phyloP scores from a whole-genome alignment of 1,284 basidiomycete species.

The Lentinus polychrous region DNA sequence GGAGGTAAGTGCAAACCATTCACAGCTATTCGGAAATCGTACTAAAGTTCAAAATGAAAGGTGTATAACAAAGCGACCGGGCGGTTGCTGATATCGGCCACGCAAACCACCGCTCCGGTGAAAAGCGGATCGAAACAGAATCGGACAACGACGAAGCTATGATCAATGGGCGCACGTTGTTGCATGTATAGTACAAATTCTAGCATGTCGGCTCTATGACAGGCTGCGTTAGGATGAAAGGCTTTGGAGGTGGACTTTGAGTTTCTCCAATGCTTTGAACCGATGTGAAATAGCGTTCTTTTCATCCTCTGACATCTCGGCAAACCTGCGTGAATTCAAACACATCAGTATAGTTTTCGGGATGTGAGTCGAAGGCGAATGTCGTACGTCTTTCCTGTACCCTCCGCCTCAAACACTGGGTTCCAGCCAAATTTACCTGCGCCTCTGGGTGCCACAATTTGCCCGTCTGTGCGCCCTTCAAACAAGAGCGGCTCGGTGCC shows the following conservation, averaged over 20 bases:
- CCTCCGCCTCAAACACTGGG: conserved; percentile 79
- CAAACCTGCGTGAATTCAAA: conserved; percentile 53
- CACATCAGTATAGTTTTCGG: background rate
- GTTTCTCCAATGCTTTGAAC: conserved; percentile 80
- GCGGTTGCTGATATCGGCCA: no score
- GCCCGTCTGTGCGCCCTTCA: conserved; percentile 85
- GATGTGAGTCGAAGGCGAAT: background rate
- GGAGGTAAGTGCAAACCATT: conserved; percentile 15
- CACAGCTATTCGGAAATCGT: background rate
- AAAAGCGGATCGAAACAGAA: no score
- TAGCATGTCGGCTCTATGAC: background rate
- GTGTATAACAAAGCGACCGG: no score
- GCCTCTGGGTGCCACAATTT: conserved; percentile 83
- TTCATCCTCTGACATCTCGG: conserved; percentile 83
- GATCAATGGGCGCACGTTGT: no score
- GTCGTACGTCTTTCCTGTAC: conserved; percentile 71
- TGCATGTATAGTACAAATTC: no score
- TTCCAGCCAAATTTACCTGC: conserved; percentile 85
- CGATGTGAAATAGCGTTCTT: conserved; percentile 92
- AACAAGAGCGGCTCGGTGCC: conserved; percentile 80
- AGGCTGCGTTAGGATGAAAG: conserved; percentile 7
- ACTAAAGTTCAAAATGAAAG: no score
- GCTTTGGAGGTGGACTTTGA: conserved; percentile 58
- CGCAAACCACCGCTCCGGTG: no score
- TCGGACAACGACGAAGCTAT: no score